phyloP scores from a whole-genome alignment of 2,329 filamentous ascomycete genomes.

The Pseudocercospora vitis region DNA sequence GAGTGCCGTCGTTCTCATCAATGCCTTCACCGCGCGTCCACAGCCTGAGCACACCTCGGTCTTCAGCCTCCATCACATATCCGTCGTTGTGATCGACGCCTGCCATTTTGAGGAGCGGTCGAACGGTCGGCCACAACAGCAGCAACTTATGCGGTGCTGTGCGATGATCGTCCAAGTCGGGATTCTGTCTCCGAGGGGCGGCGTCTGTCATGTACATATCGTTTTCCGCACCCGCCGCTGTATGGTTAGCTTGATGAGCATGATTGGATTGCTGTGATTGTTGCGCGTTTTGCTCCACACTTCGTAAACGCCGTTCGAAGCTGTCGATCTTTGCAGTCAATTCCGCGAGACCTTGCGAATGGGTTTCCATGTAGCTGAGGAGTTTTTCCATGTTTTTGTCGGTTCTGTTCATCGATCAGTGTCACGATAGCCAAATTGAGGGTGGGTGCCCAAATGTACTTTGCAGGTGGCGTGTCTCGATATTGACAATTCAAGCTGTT shows the following conservation, averaged over 20 bases:
- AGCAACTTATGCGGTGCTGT: conserved; percentile 84
- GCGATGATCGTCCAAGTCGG: conserved; percentile 81
- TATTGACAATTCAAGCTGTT: conserved; percentile 83
- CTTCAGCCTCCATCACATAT: conserved; percentile 42
- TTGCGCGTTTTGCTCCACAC: conserved; percentile 28
- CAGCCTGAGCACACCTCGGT: conserved; percentile 38
- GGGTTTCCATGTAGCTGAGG: conserved; percentile 45
- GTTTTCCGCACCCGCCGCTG: conserved; percentile 14
- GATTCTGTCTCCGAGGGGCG: conserved; percentile 45
- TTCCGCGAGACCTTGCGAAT: conserved; percentile 34
- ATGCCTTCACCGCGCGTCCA: conserved; percentile 43
- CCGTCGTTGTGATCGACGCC: conserved; percentile 33
- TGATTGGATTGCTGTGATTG: conserved; percentile 14
- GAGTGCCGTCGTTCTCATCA: conserved; percentile 40
- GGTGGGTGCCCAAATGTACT: conserved; percentile 57
- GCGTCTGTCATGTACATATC: conserved; percentile 29
- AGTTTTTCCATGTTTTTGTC: conserved; percentile 53
- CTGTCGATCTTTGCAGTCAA: conserved; percentile 30
- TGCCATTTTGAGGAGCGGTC: conserved; percentile 37
- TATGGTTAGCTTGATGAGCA: conserved; percentile 6
- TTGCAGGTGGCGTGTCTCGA: conserved; percentile 85
- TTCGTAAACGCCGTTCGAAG: conserved; percentile 30
- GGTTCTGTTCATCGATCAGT: conserved; percentile 43
- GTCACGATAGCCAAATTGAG: conserved; percentile 9
- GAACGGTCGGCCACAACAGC: conserved; percentile 57